phyloP scores from a whole-genome alignment of 495 filamentous ascomycete genomes.

The Trichoderma reesei region DNA sequence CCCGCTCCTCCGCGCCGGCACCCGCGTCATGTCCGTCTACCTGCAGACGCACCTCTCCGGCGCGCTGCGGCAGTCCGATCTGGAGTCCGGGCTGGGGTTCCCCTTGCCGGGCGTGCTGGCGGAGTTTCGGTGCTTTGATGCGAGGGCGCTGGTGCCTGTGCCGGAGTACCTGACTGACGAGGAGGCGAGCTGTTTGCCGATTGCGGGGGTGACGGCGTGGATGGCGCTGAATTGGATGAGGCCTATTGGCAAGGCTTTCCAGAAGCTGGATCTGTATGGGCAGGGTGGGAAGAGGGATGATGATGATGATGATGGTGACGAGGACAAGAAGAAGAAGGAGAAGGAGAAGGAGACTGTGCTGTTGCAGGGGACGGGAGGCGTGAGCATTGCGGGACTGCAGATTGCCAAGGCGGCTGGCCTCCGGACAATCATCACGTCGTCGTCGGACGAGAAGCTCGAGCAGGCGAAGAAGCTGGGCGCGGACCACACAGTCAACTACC shows the following conservation, averaged over 20 bases:
- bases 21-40: slow-evolving; percentile 36
- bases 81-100: slow-evolving; percentile 28
- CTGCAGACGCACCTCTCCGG: slow-evolving; percentile 32
- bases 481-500: slow-evolving; percentile 37
- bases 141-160: slow-evolving; percentile 26
- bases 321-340: slow-evolving; percentile 18
- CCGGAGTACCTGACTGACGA: slow-evolving; percentile 31
- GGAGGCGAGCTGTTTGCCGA: slow-evolving; percentile 33
- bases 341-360: slow-evolving; percentile 27
- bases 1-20: slow-evolving; percentile 18
- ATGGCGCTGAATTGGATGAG: slow-evolving; percentile 34
- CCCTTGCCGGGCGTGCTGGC: slow-evolving; percentile 30
- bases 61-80: slow-evolving; percentile 23
- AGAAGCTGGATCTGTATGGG: slow-evolving; percentile 11
- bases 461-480: slow-evolving; percentile 33
- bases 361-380: slow-evolving; percentile 38
- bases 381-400: slow-evolving; percentile 28
- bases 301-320: too few species aligned
- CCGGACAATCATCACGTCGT: slow-evolving; percentile 38
- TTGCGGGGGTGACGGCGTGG: slow-evolving; percentile 39
- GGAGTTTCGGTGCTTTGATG: slow-evolving; percentile 34
- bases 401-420: slow-evolving; percentile 29
- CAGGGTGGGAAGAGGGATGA: too few species aligned
- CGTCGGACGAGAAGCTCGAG: slow-evolving; percentile 34
- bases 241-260: slow-evolving; percentile 24